phyloP scores from a whole-genome alignment of 139 green algal species.

The Microglena sp. region DNA sequence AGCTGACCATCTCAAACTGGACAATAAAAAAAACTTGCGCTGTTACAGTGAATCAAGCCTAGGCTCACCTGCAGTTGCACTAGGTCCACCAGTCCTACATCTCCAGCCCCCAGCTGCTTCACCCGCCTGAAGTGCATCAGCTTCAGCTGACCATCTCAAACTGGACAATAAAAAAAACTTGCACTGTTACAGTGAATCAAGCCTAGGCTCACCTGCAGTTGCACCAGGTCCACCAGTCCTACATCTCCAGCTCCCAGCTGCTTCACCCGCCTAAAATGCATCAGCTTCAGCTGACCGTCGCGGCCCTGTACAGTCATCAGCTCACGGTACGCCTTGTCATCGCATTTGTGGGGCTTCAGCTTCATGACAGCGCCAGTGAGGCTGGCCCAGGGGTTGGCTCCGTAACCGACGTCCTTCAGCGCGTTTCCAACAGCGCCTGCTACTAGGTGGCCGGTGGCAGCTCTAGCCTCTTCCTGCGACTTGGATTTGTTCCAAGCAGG shows the following conservation, averaged over 20 bases:
- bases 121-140: constrained; percentile 79
- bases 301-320: constrained; percentile 35
- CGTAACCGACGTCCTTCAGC: constrained; percentile 40
- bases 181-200: too few species aligned
- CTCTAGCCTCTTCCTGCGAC: constrained; percentile 26
- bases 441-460: constrained; percentile 25
- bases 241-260: constrained; percentile 86
- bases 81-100: constrained; percentile 83
- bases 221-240: constrained; percentile 73
- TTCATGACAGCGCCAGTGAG: constrained; percentile 35
- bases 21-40: too few species aligned
- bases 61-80: constrained; percentile 35
- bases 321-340: constrained; percentile 39
- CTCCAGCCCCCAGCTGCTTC: constrained; percentile 80
- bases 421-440: constrained; percentile 35
- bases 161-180: too few species aligned
- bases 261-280: constrained; percentile 76
- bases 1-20: constrained; percentile 70
- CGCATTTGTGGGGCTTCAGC: constrained; percentile 43
- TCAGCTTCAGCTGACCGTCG: constrained; percentile 66
- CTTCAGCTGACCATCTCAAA: constrained; percentile 63
- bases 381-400: constrained; percentile 53
- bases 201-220: constrained; percentile 35
- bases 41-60: too few species aligned
- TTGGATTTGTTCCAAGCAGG: constrained; percentile 22